These are phyloP conservation scores for Salix purpurea DNA, from an alignment of 345 rosid species.

Conservation along the genomic window DNA sequence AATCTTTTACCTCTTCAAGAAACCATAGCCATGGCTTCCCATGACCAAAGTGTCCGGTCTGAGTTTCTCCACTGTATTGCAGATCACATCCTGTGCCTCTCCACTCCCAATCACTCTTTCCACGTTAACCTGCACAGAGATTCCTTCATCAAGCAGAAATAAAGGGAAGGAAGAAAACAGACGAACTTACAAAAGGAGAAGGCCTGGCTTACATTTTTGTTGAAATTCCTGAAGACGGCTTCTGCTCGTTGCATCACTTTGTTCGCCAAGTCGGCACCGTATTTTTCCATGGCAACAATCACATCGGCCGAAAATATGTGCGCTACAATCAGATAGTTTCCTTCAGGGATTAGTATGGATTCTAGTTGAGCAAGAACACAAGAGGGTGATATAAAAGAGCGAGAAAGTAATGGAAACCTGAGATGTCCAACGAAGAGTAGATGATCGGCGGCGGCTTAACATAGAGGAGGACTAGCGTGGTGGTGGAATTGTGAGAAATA, in stretches of 20 bases:
- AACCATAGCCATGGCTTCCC: slow-evolving; percentile 95
- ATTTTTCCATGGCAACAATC: slow-evolving; percentile 42
- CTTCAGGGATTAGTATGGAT: not conserved
- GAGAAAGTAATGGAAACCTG: slow-evolving; percentile 36
- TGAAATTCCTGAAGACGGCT: slow-evolving; percentile 44
- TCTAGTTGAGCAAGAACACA: not conserved
- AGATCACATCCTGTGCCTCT: slow-evolving; percentile 83
- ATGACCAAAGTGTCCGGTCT: slow-evolving; percentile 75
- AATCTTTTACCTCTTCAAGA: slow-evolving; percentile 65
- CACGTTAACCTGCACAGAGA: slow-evolving; percentile 40
- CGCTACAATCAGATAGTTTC: slow-evolving; percentile 29
- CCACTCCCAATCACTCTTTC: slow-evolving; percentile 65
- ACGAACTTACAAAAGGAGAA: not conserved
- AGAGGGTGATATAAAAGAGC: not conserved
- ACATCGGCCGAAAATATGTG: slow-evolving; percentile 52
- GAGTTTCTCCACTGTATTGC: slow-evolving; percentile 60
- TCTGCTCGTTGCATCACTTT: slow-evolving; percentile 79
- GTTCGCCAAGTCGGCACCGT: slow-evolving; percentile 45
- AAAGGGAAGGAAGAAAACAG: not conserved
- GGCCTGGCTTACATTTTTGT: slow-evolving; percentile 20
- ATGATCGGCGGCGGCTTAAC: slow-evolving; percentile 75
- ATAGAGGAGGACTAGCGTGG: slow-evolving; percentile 62
- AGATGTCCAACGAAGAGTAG: slow-evolving; percentile 57
- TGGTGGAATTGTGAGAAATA: slow-evolving; percentile 32
- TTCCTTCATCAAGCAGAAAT: not conserved